Conservation (phyloP, 129 eudicot genomes). For the Flaveria brownii region DNA sequence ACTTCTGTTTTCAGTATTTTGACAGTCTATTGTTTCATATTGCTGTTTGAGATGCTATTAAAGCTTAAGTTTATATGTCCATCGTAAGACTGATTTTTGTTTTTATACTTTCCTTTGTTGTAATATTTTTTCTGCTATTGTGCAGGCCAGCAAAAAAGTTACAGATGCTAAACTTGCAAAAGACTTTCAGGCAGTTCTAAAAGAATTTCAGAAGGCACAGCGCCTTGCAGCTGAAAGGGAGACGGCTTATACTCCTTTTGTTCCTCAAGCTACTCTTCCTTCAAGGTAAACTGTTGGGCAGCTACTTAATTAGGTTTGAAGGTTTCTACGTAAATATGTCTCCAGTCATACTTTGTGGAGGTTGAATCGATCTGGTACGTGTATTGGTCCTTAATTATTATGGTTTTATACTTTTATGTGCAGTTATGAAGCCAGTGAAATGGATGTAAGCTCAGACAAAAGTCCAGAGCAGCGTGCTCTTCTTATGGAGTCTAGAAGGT, state of each 20-base stretch:
- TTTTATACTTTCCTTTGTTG: not conserved
- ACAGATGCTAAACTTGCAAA: slow-evolving; percentile 97
- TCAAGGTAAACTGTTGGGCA: slow-evolving; percentile 54
- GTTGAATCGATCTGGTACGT: not conserved
- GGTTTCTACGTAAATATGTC: slow-evolving; percentile 9
- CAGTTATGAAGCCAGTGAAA: slow-evolving; percentile 70
- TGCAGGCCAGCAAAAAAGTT: slow-evolving; percentile 85
- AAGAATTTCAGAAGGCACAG: slow-evolving; percentile 94
- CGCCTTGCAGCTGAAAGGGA: slow-evolving; percentile 97
- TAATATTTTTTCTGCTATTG: not conserved
- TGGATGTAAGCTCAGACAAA: slow-evolving; percentile 49
- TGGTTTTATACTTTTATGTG: not conserved
- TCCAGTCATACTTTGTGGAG: not conserved
- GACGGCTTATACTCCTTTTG: slow-evolving; percentile 82
- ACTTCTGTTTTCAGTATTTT: not conserved
- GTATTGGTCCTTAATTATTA: not conserved
- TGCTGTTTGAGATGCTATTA: slow-evolving; percentile 2
- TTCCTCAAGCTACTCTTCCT: slow-evolving; percentile 75
- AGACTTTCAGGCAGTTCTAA: slow-evolving; percentile 87
- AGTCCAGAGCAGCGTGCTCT: slow-evolving; percentile 65
- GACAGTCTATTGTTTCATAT: slow-evolving; percentile 4
- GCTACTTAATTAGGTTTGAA: not conserved
- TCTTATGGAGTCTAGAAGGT: slow-evolving; percentile 83
- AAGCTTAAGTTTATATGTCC: not conserved
- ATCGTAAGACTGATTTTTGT: not conserved